Conservation (phyloP, 306 rosid genomes). For the Clitoria ternatea region DNA sequence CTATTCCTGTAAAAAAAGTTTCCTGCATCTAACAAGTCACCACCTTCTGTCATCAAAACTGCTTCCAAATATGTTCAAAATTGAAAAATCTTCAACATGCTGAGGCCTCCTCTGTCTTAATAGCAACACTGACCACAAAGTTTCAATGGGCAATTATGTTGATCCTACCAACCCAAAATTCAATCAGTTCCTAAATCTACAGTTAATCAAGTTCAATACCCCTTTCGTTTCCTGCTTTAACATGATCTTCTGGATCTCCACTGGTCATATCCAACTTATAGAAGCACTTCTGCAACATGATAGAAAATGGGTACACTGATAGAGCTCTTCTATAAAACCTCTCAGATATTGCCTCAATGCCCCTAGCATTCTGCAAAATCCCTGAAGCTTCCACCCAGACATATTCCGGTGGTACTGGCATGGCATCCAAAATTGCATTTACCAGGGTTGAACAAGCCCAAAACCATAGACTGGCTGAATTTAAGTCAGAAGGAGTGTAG, state of each 20-base stretch:
- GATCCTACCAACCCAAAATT: conserved; percentile 25
- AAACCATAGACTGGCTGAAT: conserved; percentile 53
- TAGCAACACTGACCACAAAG: conserved; percentile 29
- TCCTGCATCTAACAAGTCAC: conserved; percentile 15
- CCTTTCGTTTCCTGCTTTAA: conserved; percentile 65
- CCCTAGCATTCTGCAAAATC: conserved; percentile 45
- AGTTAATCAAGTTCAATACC: conserved; percentile 51
- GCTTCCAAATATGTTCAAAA: conserved; percentile 18
- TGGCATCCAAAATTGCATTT: conserved; percentile 57
- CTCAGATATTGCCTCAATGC: conserved; percentile 48
- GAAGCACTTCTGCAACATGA: conserved; percentile 64
- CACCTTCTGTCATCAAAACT: conserved; percentile 3
- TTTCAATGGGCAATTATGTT: conserved; percentile 2
- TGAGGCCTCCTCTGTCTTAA: conserved; percentile 13
- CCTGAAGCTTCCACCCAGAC: conserved; percentile 82
- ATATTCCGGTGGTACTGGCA: conserved; percentile 80
- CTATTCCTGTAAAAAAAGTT: conserved; percentile 13
- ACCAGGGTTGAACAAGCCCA: conserved; percentile 89
- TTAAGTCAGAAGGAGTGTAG: conserved; percentile 26
- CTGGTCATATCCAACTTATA: conserved; percentile 24
- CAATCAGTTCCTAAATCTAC: conserved; percentile 16
- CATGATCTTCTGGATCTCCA: conserved; percentile 42
- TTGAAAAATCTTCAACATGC: neutral
- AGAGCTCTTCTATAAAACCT: conserved; percentile 67
- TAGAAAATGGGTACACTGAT: conserved; percentile 72